phyloP scores from a whole-genome alignment of 2,329 filamentous ascomycete species.

The Bipolaris bicolor region DNA sequence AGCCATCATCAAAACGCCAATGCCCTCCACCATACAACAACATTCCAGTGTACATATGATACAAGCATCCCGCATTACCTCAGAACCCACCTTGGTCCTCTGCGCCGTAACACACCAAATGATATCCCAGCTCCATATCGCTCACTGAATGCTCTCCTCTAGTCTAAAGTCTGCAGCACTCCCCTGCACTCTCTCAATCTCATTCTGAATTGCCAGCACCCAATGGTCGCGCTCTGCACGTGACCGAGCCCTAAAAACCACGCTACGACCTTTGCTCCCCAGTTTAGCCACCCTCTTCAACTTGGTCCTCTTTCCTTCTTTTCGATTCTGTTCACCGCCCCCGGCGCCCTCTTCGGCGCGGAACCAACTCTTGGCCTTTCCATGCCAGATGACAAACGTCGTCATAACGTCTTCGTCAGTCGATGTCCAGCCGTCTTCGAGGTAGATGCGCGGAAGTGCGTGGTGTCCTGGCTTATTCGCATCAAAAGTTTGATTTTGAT shows the following conservation, averaged over 20 bases:
- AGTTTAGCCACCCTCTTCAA: slow-evolving; percentile 66
- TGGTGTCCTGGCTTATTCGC: slow-evolving; percentile 65
- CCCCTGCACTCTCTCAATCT: slow-evolving; percentile 66
- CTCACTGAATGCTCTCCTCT: slow-evolving; percentile 28
- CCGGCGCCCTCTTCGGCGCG: slow-evolving; percentile 46
- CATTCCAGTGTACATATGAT: no score
- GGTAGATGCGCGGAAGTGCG: slow-evolving; percentile 65
- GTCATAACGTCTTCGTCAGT: slow-evolving; percentile 70
- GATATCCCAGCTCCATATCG: neutral
- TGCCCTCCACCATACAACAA: no score
- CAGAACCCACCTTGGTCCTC: no score
- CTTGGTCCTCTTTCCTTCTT: slow-evolving; percentile 54
- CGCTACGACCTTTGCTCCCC: slow-evolving; percentile 65
- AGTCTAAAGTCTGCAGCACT: slow-evolving; percentile 56
- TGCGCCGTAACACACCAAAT: neutral
- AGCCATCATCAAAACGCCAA: no score
- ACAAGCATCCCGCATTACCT: no score
- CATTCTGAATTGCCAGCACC: slow-evolving; percentile 69
- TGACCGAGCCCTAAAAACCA: slow-evolving; percentile 70
- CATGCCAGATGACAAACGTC: slow-evolving; percentile 71
- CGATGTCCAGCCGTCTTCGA: slow-evolving; percentile 66
- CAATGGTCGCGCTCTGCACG: slow-evolving; percentile 70
- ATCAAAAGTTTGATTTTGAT: slow-evolving; percentile 69
- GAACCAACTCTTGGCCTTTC: slow-evolving; percentile 63
- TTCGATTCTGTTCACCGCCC: slow-evolving; percentile 31